Evolutionary conservation across 352 stramenopile species (phyloP).

Genomic region (Pythium myriotylum): DNA sequence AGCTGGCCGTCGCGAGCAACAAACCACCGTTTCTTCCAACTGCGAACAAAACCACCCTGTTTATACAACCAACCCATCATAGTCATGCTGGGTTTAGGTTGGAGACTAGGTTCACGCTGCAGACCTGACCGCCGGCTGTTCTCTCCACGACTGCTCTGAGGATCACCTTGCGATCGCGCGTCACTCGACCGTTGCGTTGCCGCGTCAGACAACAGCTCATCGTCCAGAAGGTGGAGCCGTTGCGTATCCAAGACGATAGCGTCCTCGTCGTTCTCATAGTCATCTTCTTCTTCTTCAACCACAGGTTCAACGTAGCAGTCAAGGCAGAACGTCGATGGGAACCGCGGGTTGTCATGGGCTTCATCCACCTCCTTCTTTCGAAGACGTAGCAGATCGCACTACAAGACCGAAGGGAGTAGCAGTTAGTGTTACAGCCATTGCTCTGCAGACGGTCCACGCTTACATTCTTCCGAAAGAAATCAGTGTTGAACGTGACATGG

Average conservation of each 20-base stretch:
- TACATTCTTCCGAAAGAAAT: constrained; percentile 78
- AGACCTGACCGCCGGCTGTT: constrained; percentile 1
- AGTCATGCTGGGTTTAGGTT: constrained; percentile 23
- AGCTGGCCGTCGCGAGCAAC: constrained; percentile 78
- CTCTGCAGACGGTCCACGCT: no score
- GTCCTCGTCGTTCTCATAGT: constrained; percentile 2
- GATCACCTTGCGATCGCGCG: neutral
- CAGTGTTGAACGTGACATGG: constrained; percentile 85
- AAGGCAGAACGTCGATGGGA: constrained; percentile 31
- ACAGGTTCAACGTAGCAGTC: constrained; percentile 27
- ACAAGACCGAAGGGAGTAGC: neutral
- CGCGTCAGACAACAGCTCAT: constrained; percentile 10
- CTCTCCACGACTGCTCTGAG: neutral
- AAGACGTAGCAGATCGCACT: constrained; percentile 31
- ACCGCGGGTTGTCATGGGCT: constrained; percentile 33
- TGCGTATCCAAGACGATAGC: constrained; percentile 4
- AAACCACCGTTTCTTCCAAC: constrained; percentile 88
- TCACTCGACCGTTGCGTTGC: neutral
- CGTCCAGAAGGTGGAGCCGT: constrained; percentile 1
- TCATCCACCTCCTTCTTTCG: constrained; percentile 38
- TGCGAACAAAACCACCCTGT: constrained; percentile 80
- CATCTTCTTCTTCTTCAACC: constrained; percentile 8
- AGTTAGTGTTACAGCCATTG: no score
- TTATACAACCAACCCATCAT: constrained; percentile 82
- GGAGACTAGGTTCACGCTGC: constrained; percentile 10